Conservation (phyloP, 2,329 filamentous ascomycete species). For the Fusarium albosuccineum region DNA sequence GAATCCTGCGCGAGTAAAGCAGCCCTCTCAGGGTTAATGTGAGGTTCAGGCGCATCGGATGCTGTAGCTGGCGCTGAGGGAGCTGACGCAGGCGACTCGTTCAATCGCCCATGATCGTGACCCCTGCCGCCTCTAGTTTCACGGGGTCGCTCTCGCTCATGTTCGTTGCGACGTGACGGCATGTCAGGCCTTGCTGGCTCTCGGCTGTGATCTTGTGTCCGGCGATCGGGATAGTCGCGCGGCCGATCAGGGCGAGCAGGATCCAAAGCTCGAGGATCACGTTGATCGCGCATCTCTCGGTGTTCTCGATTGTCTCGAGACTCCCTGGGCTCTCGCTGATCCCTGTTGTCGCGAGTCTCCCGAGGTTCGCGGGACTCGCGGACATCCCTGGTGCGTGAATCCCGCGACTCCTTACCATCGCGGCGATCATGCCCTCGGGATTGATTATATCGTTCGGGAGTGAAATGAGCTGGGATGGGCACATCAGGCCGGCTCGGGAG, state of each 20-base stretch:
- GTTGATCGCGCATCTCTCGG: conserved; percentile 52
- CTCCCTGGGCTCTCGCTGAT: conserved; percentile 54
- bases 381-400: conserved; percentile 51
- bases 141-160: conserved; percentile 58
- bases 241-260: conserved; percentile 56
- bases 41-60: conserved; percentile 56
- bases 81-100: conserved; percentile 46
- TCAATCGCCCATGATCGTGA: conserved; percentile 47
- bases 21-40: conserved; percentile 69
- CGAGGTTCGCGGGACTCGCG: conserved; percentile 47
- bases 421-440: conserved; percentile 56
- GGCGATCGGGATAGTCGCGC: conserved; percentile 61
- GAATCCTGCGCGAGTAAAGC: conserved; percentile 59
- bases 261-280: conserved; percentile 56
- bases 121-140: conserved; percentile 46
- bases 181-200: conserved; percentile 46
- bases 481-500: conserved; percentile 72
- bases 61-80: conserved; percentile 45
- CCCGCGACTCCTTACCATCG: conserved; percentile 54
- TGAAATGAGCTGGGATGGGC: conserved; percentile 63
- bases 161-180: conserved; percentile 55
- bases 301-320: conserved; percentile 54
- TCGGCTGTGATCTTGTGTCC: conserved; percentile 52
- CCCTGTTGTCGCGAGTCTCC: conserved; percentile 45
- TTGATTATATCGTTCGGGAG: conserved; percentile 60